Conservation (phyloP, 805 yeast genomes). For the Nakazawaea wickerhamii region DNA sequence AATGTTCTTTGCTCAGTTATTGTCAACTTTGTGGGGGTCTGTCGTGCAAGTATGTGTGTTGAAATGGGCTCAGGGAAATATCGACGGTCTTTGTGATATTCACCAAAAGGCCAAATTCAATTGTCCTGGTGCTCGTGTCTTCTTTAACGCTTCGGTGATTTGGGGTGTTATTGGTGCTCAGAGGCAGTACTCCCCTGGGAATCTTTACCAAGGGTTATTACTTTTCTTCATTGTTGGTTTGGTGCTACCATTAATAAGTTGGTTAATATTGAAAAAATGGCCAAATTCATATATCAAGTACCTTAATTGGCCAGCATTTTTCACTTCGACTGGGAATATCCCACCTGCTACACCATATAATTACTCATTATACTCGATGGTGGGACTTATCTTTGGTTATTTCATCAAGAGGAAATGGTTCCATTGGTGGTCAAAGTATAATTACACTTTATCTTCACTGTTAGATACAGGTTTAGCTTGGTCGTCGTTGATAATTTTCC, state of each 20-base stretch:
- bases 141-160: constrained; percentile 50
- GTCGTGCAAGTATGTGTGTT: constrained; percentile 38
- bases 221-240: constrained; percentile 61
- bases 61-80: constrained; percentile 33
- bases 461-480: constrained; percentile 64
- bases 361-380: constrained; percentile 49
- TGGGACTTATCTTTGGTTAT: constrained; percentile 54
- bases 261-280: constrained; percentile 29
- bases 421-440: constrained; percentile 75
- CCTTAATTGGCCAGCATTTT: constrained; percentile 65
- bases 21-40: constrained; percentile 39
- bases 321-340: constrained; percentile 52
- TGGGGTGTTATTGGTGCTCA: constrained; percentile 70
- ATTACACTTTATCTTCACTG: constrained; percentile 61
- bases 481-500: constrained; percentile 52
- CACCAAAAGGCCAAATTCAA: constrained; percentile 40
- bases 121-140: constrained; percentile 40
- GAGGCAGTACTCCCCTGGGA: constrained; percentile 44
- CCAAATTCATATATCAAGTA: constrained; percentile 37
- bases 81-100: constrained; percentile 36
- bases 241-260: constrained; percentile 35
- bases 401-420: constrained; percentile 49
- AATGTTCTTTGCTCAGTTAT: constrained; percentile 46
- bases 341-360: constrained; percentile 76
- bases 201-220: constrained; percentile 46